Evolutionary conservation across 2,329 filamentous ascomycete species (phyloP), one percentile per base, ranked within the genome.

Genomic region (Fusarium coffeatum): DNA sequence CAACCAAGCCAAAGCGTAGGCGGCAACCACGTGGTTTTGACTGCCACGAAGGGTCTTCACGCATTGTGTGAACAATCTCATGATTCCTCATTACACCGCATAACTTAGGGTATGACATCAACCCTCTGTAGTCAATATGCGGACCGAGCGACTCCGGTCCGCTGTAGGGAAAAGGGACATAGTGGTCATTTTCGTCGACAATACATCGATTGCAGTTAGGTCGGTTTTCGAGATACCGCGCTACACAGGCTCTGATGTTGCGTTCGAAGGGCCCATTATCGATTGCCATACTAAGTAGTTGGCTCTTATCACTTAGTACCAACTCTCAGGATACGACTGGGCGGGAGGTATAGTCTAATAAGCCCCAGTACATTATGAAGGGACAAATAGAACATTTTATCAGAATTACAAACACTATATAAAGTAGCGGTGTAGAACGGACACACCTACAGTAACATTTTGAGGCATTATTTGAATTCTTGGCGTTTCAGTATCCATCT

Each of bases 381-480:
- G n/a, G n/a, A n/a, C n/a, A n/a, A n/a, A n/a, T n/a, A n/a, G n/a
- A n/a, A n/a, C n/a, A n/a, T n/a, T n/a, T 34, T 34, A 10, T 18
- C 1, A 8, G 1, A 34, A 34, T 1, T 9, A 34, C 0, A 34
- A 34, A 18, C 2, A 34, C 1, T 10, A 1, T 32, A 6, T 6
- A 37, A n/a, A 37, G 32, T 6, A 37, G 32, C 32, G 32, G 32
- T 37, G 32, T 37, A 11, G 0, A 11, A 9, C n/a, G n/a, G n/a
- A n/a, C n/a, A n/a, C 9, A 18, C 2, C 1, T 3, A 34, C 1
- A 37, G 32, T n/a, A 37, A n/a, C 32, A n/a, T 18, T 37, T 37
- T n/a, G 9, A 37, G 32, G 32, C 32, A 37, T 37, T 37, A 37
- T 37, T 37, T 9, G 32, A n/a, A 37, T 0, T 2, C 32, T 37